Conservation (phyloP, 202 grass and related monocot species). For the Setaria viridis region DNA sequence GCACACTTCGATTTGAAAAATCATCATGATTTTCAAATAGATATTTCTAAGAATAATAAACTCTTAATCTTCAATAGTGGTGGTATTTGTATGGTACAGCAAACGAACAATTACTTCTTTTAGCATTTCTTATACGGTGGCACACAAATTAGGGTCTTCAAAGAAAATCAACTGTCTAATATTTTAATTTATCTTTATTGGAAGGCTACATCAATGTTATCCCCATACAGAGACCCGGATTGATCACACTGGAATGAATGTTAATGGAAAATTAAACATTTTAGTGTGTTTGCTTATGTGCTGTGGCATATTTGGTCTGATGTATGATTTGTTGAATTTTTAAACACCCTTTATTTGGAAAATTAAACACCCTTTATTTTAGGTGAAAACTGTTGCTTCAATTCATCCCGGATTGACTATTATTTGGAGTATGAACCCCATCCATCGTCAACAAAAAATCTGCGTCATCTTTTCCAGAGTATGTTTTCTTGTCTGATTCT, state of each 20-base stretch:
- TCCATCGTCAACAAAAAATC: slow-evolving; percentile 94
- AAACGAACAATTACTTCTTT: not conserved
- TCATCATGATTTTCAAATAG: not conserved
- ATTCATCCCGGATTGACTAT: slow-evolving; percentile 78
- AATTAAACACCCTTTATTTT: slow-evolving; percentile 28
- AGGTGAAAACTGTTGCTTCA: slow-evolving; percentile 98
- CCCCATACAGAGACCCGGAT: not conserved
- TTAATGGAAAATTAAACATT: slow-evolving; percentile 23
- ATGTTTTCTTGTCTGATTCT: slow-evolving; percentile 46
- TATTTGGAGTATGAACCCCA: slow-evolving; percentile 97
- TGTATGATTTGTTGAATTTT: not conserved
- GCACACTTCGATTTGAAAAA: not conserved
- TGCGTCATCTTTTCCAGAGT: slow-evolving; percentile 99
- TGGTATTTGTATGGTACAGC: not conserved
- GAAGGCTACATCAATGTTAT: not conserved
- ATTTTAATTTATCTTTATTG: slow-evolving; percentile 11
- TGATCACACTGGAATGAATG: not conserved
- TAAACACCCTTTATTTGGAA: slow-evolving; percentile 19
- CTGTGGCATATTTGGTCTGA: slow-evolving; percentile 18
- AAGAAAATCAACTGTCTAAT: not conserved
- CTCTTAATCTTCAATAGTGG: slow-evolving; percentile 7
- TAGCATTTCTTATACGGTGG: not conserved
- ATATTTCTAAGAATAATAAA: not conserved
- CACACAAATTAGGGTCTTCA: not conserved
- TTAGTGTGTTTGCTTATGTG: slow-evolving; percentile 30